Base-by-base conservation (phyloP, 2,329 filamentous ascomycete species). In the Chlorencoelia australis region DNA sequence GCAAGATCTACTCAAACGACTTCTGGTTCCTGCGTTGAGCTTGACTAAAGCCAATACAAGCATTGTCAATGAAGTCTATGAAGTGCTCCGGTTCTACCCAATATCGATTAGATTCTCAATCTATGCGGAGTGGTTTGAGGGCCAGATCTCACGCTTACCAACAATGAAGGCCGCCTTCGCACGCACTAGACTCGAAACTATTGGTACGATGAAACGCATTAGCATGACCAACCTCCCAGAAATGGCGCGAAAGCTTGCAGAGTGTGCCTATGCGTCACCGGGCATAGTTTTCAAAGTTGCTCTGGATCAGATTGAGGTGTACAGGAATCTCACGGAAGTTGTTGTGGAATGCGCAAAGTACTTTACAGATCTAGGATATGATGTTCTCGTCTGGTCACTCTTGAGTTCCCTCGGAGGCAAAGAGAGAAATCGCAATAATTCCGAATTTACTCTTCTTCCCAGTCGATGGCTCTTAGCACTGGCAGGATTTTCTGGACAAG, bases 321-420 rank as follows among this genome's bases (percentile, higher is more conserved):
- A 98, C 57, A 83, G 82, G 55, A 98, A 96, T 55, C 71, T 98
- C 42, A 94, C 94, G 39, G 85, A 94, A 43, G 85, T 86, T 4
- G 85, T 98, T 43, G 88, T 96, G 10, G 87, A 95, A 56, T 95
- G 88, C 53, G 87, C 85, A 25, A 81, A 85, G 51, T 95, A 95
- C 57, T 95, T 96, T 50, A 94, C 89, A 1, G 79, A 84, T 37
- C 65, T 98, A 24, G 89, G 85, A 0, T 94, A 94, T 56, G 91
- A 98, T 58, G 84, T 94, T 20, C 68, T 98, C 29, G 83, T 86
- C 3, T 98, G 89, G 87, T 85, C 86, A 14, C 67, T 98, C 29
- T 75, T 98, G 60, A 93, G 78, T 53, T 77, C 76, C 2, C 62
- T 81, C 9, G 74, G 74, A 36, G 73, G 73, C 33, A 75, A 76